phyloP scores from a whole-genome alignment of 2,329 filamentous ascomycete genomes.

The Aureobasidium sp. region DNA sequence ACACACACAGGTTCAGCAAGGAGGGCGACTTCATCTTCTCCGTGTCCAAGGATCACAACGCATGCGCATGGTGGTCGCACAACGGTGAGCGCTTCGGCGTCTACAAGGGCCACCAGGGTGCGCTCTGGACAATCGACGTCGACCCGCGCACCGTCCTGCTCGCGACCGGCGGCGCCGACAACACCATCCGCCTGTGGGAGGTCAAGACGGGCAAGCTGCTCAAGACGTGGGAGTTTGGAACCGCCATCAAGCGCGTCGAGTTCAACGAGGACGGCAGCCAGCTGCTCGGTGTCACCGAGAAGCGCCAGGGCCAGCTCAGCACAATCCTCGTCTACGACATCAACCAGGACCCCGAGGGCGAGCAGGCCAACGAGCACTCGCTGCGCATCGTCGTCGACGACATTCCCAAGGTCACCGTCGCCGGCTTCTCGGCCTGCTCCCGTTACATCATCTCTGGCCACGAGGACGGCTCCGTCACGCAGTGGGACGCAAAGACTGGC shows the following conservation, averaged over 20 bases:
- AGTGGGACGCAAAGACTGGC: conserved; percentile 86
- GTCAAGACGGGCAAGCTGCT: conserved; percentile 84
- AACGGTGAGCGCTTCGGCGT: conserved; percentile 97
- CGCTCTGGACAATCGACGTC: conserved; percentile 97
- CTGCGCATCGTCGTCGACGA: conserved; percentile 82
- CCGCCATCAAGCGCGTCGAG: conserved; percentile 94
- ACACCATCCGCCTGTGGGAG: conserved; percentile 96
- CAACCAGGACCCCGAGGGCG: conserved; percentile 68
- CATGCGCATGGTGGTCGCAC: conserved; percentile 94
- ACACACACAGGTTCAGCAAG: conserved; percentile 61
- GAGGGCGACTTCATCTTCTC: conserved; percentile 98
- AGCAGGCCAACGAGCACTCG: conserved; percentile 74
- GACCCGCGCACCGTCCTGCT: conserved; percentile 86
- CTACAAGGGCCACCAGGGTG: conserved; percentile 93
- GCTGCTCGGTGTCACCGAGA: conserved; percentile 91
- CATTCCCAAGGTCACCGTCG: conserved; percentile 93
- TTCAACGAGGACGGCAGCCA: conserved; percentile 90
- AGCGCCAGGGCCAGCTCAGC: conserved; percentile 92
- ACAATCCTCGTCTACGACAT: conserved; percentile 92
- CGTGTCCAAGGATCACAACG: conserved; percentile 89
- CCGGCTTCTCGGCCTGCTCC: conserved; percentile 87
- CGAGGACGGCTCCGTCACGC: conserved; percentile 86
- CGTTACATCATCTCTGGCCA: conserved; percentile 97
- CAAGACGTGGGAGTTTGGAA: conserved; percentile 97
- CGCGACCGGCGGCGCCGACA: conserved; percentile 93